phyloP scores from a whole-genome alignment of 2,329 filamentous ascomycete species.

The Aspergillus floridensis region DNA sequence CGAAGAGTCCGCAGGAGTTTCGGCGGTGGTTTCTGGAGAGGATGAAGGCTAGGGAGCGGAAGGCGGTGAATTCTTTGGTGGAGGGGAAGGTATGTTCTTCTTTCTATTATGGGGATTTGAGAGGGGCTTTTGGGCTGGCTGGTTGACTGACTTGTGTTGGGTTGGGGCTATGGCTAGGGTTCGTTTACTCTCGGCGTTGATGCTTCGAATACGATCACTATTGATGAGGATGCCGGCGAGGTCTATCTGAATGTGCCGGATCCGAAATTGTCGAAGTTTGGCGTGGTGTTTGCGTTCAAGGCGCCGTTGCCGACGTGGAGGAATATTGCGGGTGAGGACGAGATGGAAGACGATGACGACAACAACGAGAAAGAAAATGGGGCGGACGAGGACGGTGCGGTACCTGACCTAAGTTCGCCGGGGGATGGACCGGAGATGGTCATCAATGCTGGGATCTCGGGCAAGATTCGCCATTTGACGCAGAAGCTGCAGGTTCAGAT shows the following conservation, averaged over 20 bases:
- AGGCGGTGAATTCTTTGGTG: conserved; percentile 37
- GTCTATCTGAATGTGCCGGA: conserved; percentile 30
- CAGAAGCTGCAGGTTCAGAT: conserved; percentile 24
- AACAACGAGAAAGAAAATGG: conserved; percentile 18
- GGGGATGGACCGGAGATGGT: conserved; percentile 25
- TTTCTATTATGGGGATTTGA: too few species aligned
- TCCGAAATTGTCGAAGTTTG: conserved; percentile 25
- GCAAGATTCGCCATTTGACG: conserved; percentile 25
- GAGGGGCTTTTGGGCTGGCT: neutral
- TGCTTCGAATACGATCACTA: conserved; percentile 33
- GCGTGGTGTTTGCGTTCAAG: conserved; percentile 36
- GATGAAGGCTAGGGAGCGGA: conserved; percentile 42
- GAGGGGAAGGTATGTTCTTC: conserved; percentile 33
- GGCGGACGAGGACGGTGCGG: conserved; percentile 7
- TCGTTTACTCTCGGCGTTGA: conserved; percentile 35
- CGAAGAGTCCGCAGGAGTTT: conserved; percentile 41
- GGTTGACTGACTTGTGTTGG: conserved; percentile 10
- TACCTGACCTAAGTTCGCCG: neutral
- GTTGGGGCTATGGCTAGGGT: conserved; percentile 36
- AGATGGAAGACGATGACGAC: conserved; percentile 18
- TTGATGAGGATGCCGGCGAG: conserved; percentile 29
- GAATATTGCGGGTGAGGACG: conserved; percentile 17
- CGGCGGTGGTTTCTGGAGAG: conserved; percentile 40
- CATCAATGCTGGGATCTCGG: conserved; percentile 33
- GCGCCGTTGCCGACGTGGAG: conserved; percentile 32